Conservation (phyloP, 148 eudicot genomes). For the Pharnaceum exiguum region DNA sequence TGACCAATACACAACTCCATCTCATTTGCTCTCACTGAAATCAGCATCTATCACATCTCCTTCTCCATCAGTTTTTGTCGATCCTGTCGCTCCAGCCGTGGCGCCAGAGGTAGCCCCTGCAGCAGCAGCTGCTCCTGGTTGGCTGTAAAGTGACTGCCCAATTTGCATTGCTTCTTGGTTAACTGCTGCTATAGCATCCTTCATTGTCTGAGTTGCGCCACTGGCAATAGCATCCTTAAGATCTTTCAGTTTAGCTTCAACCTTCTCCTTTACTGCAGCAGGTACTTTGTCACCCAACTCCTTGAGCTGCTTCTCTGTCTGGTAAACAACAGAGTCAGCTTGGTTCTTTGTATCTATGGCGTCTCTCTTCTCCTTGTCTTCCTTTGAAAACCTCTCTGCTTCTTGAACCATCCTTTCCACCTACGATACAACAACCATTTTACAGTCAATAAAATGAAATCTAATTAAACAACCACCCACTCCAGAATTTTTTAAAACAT, state of each 20-base stretch:
- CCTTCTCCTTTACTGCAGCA: slow-evolving; percentile 46
- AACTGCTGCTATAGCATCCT: slow-evolving; percentile 64
- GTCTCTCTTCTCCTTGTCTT: slow-evolving; percentile 72
- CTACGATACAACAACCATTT: too few relatives aligned
- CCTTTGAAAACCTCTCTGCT: slow-evolving; percentile 65
- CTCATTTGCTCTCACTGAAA: slow-evolving; percentile 55
- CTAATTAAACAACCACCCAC: too few relatives aligned
- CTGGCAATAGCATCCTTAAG: slow-evolving; percentile 47
- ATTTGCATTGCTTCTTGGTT: slow-evolving; percentile 71
- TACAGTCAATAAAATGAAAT: too few relatives aligned
- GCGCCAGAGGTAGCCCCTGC: slow-evolving; percentile 34
- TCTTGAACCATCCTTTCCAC: slow-evolving; percentile 73
- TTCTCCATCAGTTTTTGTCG: slow-evolving; percentile 33
- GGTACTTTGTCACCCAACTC: slow-evolving; percentile 73
- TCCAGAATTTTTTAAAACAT: too few relatives aligned
- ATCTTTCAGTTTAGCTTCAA: slow-evolving; percentile 53
- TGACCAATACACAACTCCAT: background rate
- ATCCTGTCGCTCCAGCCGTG: slow-evolving; percentile 22
- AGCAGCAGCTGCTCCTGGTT: slow-evolving; percentile 35
- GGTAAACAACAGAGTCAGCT: slow-evolving; percentile 59
- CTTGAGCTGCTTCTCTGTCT: slow-evolving; percentile 72
- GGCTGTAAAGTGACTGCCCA: slow-evolving; percentile 60
- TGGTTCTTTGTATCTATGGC: slow-evolving; percentile 78
- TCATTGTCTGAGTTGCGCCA: slow-evolving; percentile 52
- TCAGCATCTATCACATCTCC: slow-evolving; percentile 75